Percentiles rank a stretch among this genome's conserved stretches.
Evolutionary conservation across 768 basidiomycete species (phyloP).

Genomic region (Infundibulicybe gibba): DNA sequence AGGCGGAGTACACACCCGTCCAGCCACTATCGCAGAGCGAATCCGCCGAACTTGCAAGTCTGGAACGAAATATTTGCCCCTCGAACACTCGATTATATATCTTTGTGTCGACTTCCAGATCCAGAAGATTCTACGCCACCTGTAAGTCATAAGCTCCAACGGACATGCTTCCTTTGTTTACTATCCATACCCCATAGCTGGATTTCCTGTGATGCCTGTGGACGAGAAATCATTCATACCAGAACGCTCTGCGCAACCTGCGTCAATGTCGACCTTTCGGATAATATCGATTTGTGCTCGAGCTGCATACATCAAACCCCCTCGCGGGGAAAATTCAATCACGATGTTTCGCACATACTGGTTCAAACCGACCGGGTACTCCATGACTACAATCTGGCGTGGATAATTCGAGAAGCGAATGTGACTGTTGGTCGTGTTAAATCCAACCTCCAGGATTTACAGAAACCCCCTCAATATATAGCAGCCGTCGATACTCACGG

Average conservation of each 20-base stretch:
- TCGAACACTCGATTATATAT: conserved; percentile 31
- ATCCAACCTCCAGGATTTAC: conserved; percentile 15
- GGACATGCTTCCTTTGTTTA: not conserved
- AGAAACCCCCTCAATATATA: too few species aligned
- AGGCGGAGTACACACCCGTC: conserved; percentile 24
- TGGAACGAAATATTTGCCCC: conserved; percentile 25
- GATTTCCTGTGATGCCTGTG: conserved; percentile 29
- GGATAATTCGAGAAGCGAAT: conserved; percentile 20
- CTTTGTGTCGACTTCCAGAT: conserved; percentile 28
- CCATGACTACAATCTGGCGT: conserved; percentile 25
- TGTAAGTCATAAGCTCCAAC: conserved; percentile 16
- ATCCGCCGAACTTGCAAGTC: conserved; percentile 22
- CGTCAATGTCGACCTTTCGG: conserved; percentile 26
- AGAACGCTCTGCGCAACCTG: conserved; percentile 27
- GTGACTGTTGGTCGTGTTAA: conserved; percentile 19
- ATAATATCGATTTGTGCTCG: conserved; percentile 28
- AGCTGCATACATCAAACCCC: conserved; percentile 25
- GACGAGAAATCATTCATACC: conserved; percentile 24
- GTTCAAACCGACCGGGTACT: conserved; percentile 26
- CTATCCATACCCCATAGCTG: conserved; percentile 10
- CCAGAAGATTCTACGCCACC: conserved; percentile 31
- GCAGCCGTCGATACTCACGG: conserved; percentile 1
- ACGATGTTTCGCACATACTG: conserved; percentile 26
- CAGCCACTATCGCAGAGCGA: conserved; percentile 21
- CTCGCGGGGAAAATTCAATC: conserved; percentile 23